A percentile compares a stretch with the other conserved stretches of the same genome.
These are phyloP conservation scores for Aurantiochytrium sp. DNA, from an alignment of 108 stramenopile genomes.

Conservation along the genomic window DNA sequence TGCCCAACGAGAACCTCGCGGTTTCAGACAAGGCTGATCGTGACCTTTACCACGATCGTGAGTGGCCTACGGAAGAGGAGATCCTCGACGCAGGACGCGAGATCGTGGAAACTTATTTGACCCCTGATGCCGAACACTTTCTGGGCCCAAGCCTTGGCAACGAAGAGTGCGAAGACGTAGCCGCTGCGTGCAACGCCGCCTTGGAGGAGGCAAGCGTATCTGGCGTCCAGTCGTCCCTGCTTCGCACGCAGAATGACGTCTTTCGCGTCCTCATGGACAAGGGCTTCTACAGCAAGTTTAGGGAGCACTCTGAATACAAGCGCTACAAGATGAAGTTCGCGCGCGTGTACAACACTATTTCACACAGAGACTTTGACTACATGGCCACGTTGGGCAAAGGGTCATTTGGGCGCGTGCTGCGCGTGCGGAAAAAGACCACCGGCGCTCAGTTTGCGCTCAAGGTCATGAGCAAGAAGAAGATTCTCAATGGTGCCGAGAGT, in stretches of 20 bases:
- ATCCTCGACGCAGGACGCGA: background rate
- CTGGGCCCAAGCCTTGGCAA: background rate
- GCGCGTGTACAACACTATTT: background rate
- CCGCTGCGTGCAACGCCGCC: background rate
- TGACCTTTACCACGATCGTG: background rate
- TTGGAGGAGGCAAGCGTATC: background rate
- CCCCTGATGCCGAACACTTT: background rate
- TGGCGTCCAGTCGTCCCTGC: background rate
- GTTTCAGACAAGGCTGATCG: background rate
- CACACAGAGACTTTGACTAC: conserved; percentile 36
- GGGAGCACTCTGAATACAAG: conserved; percentile 12
- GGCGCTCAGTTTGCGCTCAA: conserved; percentile 44
- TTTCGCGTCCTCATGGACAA: background rate
- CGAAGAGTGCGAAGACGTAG: background rate
- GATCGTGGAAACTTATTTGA: background rate
- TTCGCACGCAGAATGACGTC: background rate
- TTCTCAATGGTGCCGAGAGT: conserved; percentile 27
- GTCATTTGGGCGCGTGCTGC: conserved; percentile 48
- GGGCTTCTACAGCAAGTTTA: background rate
- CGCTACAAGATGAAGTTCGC: background rate
- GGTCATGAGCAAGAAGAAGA: conserved; percentile 47
- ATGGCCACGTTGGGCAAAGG: conserved; percentile 50
- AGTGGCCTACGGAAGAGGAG: background rate
- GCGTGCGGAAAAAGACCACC: conserved; percentile 31
- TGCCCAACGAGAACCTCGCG: too few species aligned